phyloP scores from a whole-genome alignment of 1,284 basidiomycete genomes.

The Cystobasidium pallidum region DNA sequence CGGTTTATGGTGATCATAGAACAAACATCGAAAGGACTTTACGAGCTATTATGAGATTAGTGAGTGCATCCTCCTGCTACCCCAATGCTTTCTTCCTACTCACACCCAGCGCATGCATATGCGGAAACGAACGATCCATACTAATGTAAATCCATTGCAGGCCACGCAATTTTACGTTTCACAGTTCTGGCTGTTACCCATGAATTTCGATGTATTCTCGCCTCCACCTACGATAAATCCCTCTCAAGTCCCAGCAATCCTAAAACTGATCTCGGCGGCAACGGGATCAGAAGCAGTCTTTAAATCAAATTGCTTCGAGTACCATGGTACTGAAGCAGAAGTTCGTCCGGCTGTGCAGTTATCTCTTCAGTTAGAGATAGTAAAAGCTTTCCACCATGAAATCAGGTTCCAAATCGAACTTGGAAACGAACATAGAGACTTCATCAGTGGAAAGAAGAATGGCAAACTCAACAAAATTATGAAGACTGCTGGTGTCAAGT shows the following conservation, averaged over 20 bases:
- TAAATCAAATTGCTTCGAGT: conserved; percentile 96
- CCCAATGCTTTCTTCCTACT: neutral
- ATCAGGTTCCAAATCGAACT: conserved; percentile 98
- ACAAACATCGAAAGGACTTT: conserved; percentile 96
- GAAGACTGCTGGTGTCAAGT: conserved; percentile 89
- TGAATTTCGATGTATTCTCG: conserved; percentile 88
- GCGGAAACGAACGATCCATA: neutral
- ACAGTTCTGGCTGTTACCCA: conserved; percentile 91
- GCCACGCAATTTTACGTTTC: conserved; percentile 95
- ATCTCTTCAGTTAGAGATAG: conserved; percentile 85
- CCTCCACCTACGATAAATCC: conserved; percentile 77
- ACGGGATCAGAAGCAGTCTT: conserved; percentile 95
- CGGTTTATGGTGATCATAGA: conserved; percentile 90
- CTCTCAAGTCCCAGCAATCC: conserved; percentile 77
- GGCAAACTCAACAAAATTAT: conserved; percentile 99
- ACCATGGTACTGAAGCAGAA: conserved; percentile 93
- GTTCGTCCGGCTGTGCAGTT: conserved; percentile 82
- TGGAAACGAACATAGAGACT: conserved; percentile 96
- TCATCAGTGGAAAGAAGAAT: conserved; percentile 97
- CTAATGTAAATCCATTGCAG: conserved; percentile 58
- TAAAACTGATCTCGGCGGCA: conserved; percentile 82
- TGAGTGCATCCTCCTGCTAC: conserved; percentile 58
- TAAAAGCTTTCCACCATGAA: conserved; percentile 91
- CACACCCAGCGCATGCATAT: too few species aligned
- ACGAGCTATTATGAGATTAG: conserved; percentile 91